Evolutionary conservation across 2,329 filamentous ascomycete species (phyloP), one percentile per base, ranked within the genome.

Genomic region (Myriangium duriaei): DNA sequence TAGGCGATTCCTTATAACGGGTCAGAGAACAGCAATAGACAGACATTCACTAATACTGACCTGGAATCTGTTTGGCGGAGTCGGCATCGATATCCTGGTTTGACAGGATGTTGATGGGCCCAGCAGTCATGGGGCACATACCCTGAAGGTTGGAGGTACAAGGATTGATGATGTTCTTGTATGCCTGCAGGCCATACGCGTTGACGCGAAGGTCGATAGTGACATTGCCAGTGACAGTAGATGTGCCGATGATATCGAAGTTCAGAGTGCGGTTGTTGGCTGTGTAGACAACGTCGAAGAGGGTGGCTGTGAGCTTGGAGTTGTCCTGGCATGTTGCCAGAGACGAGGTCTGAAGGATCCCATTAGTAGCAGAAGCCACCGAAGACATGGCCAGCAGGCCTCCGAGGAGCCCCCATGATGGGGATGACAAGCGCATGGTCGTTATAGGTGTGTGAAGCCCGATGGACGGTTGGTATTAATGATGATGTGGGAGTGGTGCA

Each of bases 51-150:
- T 5, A 12, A 28, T 16, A 54, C 65, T 47, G 58, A 69, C 71
- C 74, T 41, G 87, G 87, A 51, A 96, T 77, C 38, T 72, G 60
- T 15, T 64, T 61, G 42, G 83, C 62, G 28, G 80, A 72, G 16
- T 68, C 63, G 10, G 60, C 49, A 7, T 66, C 61, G 34, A 91
- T 62, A 2, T 64, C 58, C 24, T 88, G 56, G 51, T 81, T 81
- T 53, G 85, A 85, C 36, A 74, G 69, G 52, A 93, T 71, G 39
- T 80, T 72, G 54, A 94, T 79, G 51, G 81, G 79, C 47, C 85
- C 86, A 6, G 84, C 75, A 46, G 76, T 81, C 86, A 95, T 93
- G 42, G 87, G 87, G 61, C 88, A 96, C 52, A 95, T 72, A 57
- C 85, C 84, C 43, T 68, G 61, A 44, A 92, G 67, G 21, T 68